These are phyloP conservation scores for Dentipellis sp. DNA, from an alignment of 768 basidiomycete species.

Conservation along the genomic window DNA sequence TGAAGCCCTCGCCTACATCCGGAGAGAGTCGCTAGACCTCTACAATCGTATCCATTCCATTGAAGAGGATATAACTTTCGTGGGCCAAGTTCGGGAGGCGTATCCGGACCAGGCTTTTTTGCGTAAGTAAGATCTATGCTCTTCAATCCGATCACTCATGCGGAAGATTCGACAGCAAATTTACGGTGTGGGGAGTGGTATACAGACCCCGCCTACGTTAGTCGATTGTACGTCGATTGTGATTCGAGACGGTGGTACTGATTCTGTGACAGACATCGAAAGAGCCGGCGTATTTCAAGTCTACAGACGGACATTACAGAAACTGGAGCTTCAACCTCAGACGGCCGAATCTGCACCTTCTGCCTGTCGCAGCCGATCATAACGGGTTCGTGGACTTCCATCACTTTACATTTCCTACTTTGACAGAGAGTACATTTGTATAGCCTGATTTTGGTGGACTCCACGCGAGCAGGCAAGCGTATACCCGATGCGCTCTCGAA, in stretches of 20 bases:
- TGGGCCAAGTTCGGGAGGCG: conserved; percentile 38
- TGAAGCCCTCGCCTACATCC: conserved; percentile 31
- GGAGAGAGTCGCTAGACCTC: conserved; percentile 65
- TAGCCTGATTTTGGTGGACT: conserved; percentile 84
- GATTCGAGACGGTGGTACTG: conserved; percentile 13
- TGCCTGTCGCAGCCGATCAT: conserved; percentile 43
- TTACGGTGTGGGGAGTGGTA: conserved; percentile 95
- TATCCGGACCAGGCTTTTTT: conserved; percentile 47
- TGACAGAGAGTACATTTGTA: background rate
- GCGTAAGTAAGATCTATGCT: conserved; percentile 30
- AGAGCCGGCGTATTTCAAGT: conserved; percentile 77
- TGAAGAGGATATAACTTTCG: conserved; percentile 64
- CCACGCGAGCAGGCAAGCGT: conserved; percentile 86
- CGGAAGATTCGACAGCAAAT: conserved; percentile 48
- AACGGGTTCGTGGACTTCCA: conserved; percentile 43
- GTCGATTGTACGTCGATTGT: conserved; percentile 13
- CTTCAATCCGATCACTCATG: background rate
- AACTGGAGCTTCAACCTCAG: conserved; percentile 84
- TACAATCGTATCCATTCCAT: conserved; percentile 89
- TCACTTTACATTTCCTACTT: background rate
- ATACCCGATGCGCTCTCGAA: conserved; percentile 88
- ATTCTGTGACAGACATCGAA: conserved; percentile 16
- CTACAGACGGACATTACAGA: conserved; percentile 79
- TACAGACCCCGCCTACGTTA: conserved; percentile 57
- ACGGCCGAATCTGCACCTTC: conserved; percentile 74